Evolutionary conservation across 352 stramenopile genomes (phyloP).

Genomic region (Globisporangium cystogenes): DNA sequence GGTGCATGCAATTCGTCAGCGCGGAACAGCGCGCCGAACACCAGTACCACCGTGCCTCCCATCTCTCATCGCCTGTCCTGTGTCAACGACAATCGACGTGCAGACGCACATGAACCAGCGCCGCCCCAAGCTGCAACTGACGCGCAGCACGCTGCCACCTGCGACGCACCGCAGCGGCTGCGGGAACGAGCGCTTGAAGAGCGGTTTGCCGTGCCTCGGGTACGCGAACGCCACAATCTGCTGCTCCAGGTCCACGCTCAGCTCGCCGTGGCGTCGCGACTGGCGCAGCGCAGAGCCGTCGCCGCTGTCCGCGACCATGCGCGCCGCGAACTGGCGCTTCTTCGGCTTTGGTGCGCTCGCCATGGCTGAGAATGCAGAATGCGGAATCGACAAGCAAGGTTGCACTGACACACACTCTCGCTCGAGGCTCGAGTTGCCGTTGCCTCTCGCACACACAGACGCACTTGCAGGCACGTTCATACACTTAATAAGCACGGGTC

Average conservation of each 20-base stretch:
- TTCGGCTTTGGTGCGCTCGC: neutral
- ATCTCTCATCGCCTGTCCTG: constrained; percentile 18
- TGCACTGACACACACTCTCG: constrained; percentile 1
- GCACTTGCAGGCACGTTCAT: constrained; percentile 1
- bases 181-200: constrained; percentile 44
- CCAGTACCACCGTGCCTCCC: constrained; percentile 6
- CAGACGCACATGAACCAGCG: constrained; percentile 34
- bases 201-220: constrained; percentile 19
- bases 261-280: constrained; percentile 35
- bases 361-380: constrained; percentile 1
- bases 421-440: no score
- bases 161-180: constrained; percentile 47
- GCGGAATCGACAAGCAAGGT: neutral
- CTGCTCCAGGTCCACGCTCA: constrained; percentile 20
- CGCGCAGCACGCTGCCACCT: constrained; percentile 29
- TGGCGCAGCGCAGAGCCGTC: constrained; percentile 14
- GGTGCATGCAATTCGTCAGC: neutral
- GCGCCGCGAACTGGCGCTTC: constrained; percentile 9
- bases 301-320: constrained; percentile 6
- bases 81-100: no score
- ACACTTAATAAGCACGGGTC: constrained; percentile 7
- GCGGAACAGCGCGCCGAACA: neutral
- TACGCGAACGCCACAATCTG: constrained; percentile 44
- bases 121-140: constrained; percentile 41
- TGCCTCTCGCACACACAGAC: no score